Base-by-base conservation (phyloP, 2,329 filamentous ascomycete genomes). In the Trichoderma semiorbis region DNA sequence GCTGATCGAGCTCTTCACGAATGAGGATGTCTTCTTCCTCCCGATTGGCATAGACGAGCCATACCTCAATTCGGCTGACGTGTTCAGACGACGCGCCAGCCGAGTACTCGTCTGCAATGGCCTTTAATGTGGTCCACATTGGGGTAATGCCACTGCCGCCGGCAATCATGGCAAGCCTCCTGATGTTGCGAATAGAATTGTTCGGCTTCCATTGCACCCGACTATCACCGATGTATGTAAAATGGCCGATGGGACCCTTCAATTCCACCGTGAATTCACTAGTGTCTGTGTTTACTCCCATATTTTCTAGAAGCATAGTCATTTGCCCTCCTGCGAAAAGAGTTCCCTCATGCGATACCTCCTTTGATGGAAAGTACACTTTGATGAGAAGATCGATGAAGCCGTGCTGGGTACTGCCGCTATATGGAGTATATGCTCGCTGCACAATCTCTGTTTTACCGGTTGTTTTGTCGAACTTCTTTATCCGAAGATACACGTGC, bases 11-110 rank as follows among this genome's bases (percentile, higher is more conserved):
- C 6, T 71, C 63, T 12, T 71, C 26, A 3, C 87, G 88, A 78
- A 92, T 94, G 0, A 98, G 84, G n/a, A 98, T 97, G 78, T 98
- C 95, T 74, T 92, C 90, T 68, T 93, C 88, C 7, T 85, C 78
- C 14, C 93, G 84, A 76, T 98, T 98, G 0, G 94, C 93, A 77
- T 97, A 87, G 0, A 98, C 83, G 0, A 98, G 1, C 92, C 82
- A 77, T 93, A 97, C 2, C 80, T 82, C 0, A 93, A 96, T 14
- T 10, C n/a, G 34, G 80, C 75, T 77, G 95, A 93, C 0, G 24
- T 84, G 24, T 18, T 39, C 12, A 1, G 32, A 28, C 7, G 12
- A 28, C 16, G 24, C 12, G 24, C 84, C 7, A 14, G 32, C 43
- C 14, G 32, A 39, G 21, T 57, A 43, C 14, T 67, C 64, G n/a